These are phyloP conservation scores for Blastobotrys capitulatus DNA, from an alignment of 1,139 yeast species.

Conservation along the genomic window DNA sequence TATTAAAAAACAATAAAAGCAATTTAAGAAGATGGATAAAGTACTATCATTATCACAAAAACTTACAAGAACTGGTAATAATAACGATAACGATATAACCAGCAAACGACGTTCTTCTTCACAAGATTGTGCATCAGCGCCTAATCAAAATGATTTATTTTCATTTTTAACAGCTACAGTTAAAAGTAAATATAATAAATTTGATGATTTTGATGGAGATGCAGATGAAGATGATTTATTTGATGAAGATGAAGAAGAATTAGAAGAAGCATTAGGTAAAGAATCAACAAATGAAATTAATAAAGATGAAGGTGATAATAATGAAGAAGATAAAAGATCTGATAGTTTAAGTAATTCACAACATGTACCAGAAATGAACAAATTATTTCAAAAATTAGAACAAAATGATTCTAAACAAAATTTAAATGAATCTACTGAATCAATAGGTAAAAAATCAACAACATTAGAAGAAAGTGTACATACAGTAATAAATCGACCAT, in stretches of 20 bases:
- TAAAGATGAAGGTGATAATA: too few relatives aligned
- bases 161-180: conserved; percentile 26
- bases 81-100: not conserved
- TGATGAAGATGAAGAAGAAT: conserved; percentile 17
- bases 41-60: conserved; percentile 8
- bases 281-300: not conserved
- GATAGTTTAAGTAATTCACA: conserved; percentile 2
- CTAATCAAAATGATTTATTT: conserved; percentile 14
- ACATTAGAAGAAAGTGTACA: conserved; percentile 12
- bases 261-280: conserved; percentile 8
- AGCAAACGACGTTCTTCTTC: conserved; percentile 7
- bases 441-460: not conserved
- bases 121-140: conserved; percentile 9
- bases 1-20: not conserved
- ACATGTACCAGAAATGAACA: not conserved
- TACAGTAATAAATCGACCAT: not conserved
- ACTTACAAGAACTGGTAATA: conserved; percentile 3
- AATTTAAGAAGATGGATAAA: not conserved
- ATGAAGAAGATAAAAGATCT: not conserved
- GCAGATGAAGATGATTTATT: conserved; percentile 19
- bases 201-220: conserved; percentile 25
- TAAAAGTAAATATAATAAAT: conserved; percentile 18
- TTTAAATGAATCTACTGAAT: not conserved
- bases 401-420: not conserved
- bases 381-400: not conserved